These are phyloP conservation scores for Prunus fruticosa DNA, from an alignment of 306 rosid genomes.

Conservation along the genomic window DNA sequence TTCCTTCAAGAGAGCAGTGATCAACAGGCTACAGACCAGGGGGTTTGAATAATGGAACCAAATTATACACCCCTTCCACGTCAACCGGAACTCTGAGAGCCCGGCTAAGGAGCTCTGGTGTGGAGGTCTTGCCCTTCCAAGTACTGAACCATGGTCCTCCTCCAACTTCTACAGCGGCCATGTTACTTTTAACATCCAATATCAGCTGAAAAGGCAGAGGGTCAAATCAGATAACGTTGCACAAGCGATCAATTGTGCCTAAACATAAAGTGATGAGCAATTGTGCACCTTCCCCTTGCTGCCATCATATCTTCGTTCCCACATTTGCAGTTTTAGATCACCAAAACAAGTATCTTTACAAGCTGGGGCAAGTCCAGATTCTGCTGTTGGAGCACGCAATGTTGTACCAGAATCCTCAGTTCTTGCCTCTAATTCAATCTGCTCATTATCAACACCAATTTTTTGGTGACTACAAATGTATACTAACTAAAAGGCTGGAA, in stretches of 20 bases:
- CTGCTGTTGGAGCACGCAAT: conserved; percentile 83
- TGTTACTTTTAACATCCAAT: conserved; percentile 72
- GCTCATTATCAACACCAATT: conserved; percentile 20
- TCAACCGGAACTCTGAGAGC: conserved; percentile 66
- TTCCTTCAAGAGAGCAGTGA: not conserved
- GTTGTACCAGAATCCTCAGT: conserved; percentile 70
- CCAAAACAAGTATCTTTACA: conserved; percentile 87
- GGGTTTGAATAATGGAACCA: conserved; percentile 68
- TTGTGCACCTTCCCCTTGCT: conserved; percentile 72
- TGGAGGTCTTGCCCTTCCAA: conserved; percentile 74
- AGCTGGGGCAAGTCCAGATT: conserved; percentile 75
- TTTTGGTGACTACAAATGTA: not conserved
- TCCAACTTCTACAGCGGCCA: conserved; percentile 90
- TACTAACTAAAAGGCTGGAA: not conserved
- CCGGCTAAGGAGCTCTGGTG: conserved; percentile 39
- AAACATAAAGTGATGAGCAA: not conserved
- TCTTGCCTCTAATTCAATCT: conserved; percentile 83
- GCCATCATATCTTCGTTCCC: conserved; percentile 86
- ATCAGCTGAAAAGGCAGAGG: conserved; percentile 45
- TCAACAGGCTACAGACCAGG: conserved; percentile 63
- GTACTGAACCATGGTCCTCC: conserved; percentile 93
- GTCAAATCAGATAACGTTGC: not conserved
- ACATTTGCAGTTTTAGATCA: conserved; percentile 51
- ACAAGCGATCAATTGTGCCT: not conserved
- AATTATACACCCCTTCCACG: conserved; percentile 41